Evolutionary conservation across 257 asterid species (phyloP).

Genomic region (Ophiorrhiza pumila): DNA sequence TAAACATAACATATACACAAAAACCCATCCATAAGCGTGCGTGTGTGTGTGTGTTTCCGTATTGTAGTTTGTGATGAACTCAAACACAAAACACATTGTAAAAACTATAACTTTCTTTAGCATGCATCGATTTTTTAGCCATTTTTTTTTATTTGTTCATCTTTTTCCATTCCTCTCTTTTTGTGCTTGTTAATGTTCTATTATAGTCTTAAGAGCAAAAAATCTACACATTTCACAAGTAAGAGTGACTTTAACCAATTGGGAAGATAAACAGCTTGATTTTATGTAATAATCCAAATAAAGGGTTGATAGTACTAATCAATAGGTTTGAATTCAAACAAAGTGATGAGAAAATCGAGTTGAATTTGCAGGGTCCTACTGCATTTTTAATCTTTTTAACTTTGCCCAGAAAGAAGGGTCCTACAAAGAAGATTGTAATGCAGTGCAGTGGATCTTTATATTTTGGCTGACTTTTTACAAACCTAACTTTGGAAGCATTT

Average conservation of each 20-base stretch:
- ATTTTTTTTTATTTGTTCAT: too few species aligned
- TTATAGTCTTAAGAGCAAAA: too few species aligned
- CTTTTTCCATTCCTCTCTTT: too few species aligned
- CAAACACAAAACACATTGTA: too few species aligned
- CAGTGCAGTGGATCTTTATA: slow-evolving; percentile 9
- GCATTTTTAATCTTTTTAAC: background rate
- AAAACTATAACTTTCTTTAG: too few species aligned
- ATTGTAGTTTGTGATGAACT: background rate
- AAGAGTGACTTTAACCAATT: too few species aligned
- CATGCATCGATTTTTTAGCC: too few species aligned
- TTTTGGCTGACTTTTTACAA: slow-evolving; percentile 17
- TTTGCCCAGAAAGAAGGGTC: slow-evolving; percentile 14
- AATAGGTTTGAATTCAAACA: background rate
- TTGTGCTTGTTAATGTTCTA: too few species aligned
- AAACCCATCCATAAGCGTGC: background rate
- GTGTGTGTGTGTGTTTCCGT: background rate
- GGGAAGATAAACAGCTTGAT: too few species aligned
- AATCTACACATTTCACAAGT: too few species aligned
- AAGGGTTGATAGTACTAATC: too few species aligned
- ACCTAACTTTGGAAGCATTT: slow-evolving; percentile 17
- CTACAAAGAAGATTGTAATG: slow-evolving; percentile 10
- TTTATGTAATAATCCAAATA: too few species aligned
- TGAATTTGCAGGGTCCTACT: slow-evolving; percentile 8
- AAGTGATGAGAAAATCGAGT: background rate
- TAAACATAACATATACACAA: background rate